phyloP scores from a whole-genome alignment of 345 rosid species.

The Reutealis trisperma region DNA sequence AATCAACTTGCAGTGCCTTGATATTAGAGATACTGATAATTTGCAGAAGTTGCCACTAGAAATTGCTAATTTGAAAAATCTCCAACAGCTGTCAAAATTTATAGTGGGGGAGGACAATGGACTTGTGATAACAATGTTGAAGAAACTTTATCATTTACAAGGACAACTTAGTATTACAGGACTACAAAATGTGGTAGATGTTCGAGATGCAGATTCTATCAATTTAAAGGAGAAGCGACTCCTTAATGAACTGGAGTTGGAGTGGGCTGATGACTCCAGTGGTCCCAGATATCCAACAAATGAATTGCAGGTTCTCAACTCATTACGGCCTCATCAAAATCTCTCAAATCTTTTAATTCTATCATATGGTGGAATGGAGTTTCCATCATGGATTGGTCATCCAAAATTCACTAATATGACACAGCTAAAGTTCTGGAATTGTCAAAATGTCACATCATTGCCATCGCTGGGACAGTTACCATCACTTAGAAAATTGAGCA shows the following conservation, averaged over 20 bases:
- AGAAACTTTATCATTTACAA: neutral
- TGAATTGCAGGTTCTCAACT: neutral
- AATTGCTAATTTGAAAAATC: neutral
- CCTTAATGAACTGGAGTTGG: neutral
- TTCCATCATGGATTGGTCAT: neutral
- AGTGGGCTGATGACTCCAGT: neutral
- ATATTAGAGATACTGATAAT: neutral
- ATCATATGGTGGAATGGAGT: neutral
- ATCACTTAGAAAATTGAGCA: neutral
- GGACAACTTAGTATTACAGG: neutral
- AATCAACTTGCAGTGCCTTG: neutral
- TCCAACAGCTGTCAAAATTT: neutral
- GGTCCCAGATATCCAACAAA: too few species aligned
- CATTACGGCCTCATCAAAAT: neutral
- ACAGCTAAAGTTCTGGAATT: neutral
- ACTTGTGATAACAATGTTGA: neutral
- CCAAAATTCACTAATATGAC: neutral
- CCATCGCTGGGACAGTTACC: neutral
- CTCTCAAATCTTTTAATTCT: neutral
- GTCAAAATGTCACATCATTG: neutral
- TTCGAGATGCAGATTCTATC: neutral
- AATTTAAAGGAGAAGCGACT: neutral
- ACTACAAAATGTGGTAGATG: neutral
- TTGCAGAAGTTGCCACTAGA: neutral
- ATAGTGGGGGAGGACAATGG: neutral